These are phyloP conservation scores for Tolypocladium cylindrosporum DNA, from an alignment of 2,329 filamentous ascomycete species.

Conservation along the genomic window DNA sequence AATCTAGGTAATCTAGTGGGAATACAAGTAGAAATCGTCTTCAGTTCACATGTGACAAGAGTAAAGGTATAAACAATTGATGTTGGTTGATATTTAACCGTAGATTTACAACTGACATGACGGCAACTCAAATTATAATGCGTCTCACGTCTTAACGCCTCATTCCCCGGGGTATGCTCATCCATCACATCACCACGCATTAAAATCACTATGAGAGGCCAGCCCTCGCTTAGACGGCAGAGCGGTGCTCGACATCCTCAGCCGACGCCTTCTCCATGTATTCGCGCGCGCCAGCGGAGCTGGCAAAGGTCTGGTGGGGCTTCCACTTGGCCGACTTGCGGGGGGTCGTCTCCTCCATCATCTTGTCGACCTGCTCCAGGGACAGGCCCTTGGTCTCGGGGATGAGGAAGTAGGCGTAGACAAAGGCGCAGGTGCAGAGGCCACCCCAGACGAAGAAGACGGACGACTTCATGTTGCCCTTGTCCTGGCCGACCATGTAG, in stretches of 20 bases:
- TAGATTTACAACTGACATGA: background rate
- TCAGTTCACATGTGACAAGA: background rate
- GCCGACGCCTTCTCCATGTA: constrained; percentile 19
- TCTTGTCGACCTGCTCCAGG: constrained; percentile 73
- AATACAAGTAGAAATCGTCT: background rate
- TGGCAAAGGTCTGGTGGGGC: constrained; percentile 59
- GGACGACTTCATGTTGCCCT: constrained; percentile 56
- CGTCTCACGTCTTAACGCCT: background rate
- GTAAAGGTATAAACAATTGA: background rate
- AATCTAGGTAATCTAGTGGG: too few species aligned
- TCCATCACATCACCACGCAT: background rate
- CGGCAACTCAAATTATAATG: background rate
- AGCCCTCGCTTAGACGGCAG: constrained; percentile 17
- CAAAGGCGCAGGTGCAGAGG: constrained; percentile 48
- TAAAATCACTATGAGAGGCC: background rate
- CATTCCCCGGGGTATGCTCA: background rate
- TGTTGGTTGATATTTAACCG: background rate
- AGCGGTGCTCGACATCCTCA: constrained; percentile 18
- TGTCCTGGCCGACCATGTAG: constrained; percentile 53
- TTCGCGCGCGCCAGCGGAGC: constrained; percentile 21
- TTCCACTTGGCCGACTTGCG: constrained; percentile 69
- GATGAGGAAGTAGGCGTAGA: constrained; percentile 65
- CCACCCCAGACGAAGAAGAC: constrained; percentile 71
- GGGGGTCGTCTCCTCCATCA: constrained; percentile 79
- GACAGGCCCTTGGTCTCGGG: constrained; percentile 68